Conservation (phyloP, 2,329 filamentous ascomycete species). For the Nemania sp. region DNA sequence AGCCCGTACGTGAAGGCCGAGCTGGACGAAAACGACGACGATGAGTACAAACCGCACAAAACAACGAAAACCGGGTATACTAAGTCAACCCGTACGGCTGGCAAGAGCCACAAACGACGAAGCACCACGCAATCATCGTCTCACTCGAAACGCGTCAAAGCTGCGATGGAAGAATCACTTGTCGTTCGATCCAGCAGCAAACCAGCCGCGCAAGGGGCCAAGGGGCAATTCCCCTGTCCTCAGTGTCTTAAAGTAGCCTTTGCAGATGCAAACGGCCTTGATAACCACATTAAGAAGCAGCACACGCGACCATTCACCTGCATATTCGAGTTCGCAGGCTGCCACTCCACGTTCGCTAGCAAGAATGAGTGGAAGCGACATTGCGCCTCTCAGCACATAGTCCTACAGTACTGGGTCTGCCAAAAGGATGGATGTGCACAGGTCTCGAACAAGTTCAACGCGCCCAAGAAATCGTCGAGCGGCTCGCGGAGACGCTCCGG, state of each 20-base stretch:
- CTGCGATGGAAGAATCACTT: conserved; percentile 24
- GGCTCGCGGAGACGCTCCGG: conserved; percentile 31
- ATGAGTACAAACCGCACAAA: conserved; percentile 34
- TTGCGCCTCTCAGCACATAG: conserved; percentile 77
- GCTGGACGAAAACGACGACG: conserved; percentile 30
- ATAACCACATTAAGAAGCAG: conserved; percentile 55
- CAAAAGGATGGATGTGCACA: conserved; percentile 61
- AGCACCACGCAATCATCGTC: conserved; percentile 20
- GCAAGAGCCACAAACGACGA: conserved; percentile 35
- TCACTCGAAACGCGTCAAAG: conserved; percentile 36
- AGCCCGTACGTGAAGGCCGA: conserved; percentile 29
- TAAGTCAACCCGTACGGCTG: conserved; percentile 20
- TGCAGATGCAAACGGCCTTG: conserved; percentile 50
- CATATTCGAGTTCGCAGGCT: conserved; percentile 79
- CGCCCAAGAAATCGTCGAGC: conserved; percentile 28
- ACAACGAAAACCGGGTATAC: conserved; percentile 28
- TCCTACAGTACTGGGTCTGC: conserved; percentile 76
- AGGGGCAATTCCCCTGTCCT: conserved; percentile 41
- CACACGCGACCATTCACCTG: conserved; percentile 72
- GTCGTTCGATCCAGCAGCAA: conserved; percentile 26
- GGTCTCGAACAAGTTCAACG: conserved; percentile 36
- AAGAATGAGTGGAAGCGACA: conserved; percentile 99
- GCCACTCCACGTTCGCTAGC: conserved; percentile 69
- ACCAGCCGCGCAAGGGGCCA: conserved; percentile 32
- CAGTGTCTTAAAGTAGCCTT: conserved; percentile 48